phyloP scores from a whole-genome alignment of 2,329 filamentous ascomycete species.

The Aureobasidium sp. region DNA sequence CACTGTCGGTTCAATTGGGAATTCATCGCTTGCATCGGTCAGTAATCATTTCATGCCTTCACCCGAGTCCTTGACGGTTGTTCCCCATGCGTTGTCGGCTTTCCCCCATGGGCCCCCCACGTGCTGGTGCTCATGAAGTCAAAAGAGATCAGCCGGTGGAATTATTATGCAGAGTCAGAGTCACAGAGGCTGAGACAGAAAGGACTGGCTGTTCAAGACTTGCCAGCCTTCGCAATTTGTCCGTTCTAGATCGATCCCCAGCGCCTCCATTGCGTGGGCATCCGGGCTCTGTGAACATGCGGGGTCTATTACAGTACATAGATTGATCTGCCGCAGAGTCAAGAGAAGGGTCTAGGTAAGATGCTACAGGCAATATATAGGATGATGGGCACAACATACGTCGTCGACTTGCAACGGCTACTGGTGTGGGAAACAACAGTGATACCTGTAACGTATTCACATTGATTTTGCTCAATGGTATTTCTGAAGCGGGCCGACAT shows the following conservation, averaged over 20 bases:
- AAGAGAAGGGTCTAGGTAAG: neutral
- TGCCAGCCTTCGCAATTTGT: neutral
- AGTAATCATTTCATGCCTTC: neutral
- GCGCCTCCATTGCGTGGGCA: neutral
- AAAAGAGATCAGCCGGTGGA: conserved; percentile 9
- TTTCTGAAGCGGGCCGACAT: neutral
- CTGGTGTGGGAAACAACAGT: neutral
- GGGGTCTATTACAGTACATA: neutral
- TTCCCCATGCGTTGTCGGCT: neutral
- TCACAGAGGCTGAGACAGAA: neutral
- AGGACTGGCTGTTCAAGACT: neutral
- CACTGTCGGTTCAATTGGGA: neutral
- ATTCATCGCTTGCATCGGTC: neutral
- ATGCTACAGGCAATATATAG: conserved; percentile 7
- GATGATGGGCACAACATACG: neutral
- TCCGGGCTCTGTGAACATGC: neutral
- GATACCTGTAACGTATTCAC: neutral
- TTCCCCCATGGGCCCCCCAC: conserved; percentile 9
- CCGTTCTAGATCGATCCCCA: neutral
- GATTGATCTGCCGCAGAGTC: neutral
- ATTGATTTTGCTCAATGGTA: neutral
- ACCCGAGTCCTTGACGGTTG: neutral
- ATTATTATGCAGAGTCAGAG: neutral
- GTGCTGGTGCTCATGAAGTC: conserved; percentile 1
- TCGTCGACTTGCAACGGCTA: conserved; percentile 1